Evolutionary conservation across 495 filamentous ascomycete genomes (phyloP), one percentile per base, ranked within the genome.

Genomic region (Oidiodendron maius): DNA sequence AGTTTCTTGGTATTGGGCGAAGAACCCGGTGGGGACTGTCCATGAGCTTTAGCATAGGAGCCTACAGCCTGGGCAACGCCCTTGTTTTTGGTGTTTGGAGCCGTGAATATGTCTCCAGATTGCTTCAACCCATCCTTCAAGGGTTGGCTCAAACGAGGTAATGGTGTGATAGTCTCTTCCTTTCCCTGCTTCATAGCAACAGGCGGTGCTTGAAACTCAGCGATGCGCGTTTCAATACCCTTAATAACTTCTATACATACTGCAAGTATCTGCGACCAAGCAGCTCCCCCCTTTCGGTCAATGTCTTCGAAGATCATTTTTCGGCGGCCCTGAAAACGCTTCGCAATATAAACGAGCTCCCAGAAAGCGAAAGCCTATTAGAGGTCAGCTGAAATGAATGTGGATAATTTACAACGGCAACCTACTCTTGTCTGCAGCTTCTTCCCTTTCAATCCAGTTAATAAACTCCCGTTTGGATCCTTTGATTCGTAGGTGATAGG

Each of bases 381-480:
- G 22, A 4, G n/a, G 46, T 68, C 55, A 69, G 53, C 16, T 28
- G 13, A 6, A 21, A 11, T 62, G 51, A 20, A 44, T 36, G 26
- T 10, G 36, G 30, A 21, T 53, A 36, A 50, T 46, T 55, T 48
- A 20, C 5, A 12, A 13, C 3, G 3, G 21, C 0, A 47, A 60
- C 68, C 57, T 70, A 76, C 82, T 67, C 67, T 76, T 30, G 76
- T 71, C n/a, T 79, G 58, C 34, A 78, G 66, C 52, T 84, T 87
- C 62, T 78, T 90, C 16, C 84, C 78, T 52, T 82, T 89, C 39
- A 98, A 65, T 1, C 93, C 93, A 45, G 80, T 87, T 38, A 97
- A 61, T 34, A 98, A 70, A 57, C 84, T 95, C 28, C 89, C 91
- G 56, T 94, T 98, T 1, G 93, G 90, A 67, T 97, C 94, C 53